phyloP scores from a whole-genome alignment of 2,329 filamentous ascomycete genomes.

The Diaporthe destruens region DNA sequence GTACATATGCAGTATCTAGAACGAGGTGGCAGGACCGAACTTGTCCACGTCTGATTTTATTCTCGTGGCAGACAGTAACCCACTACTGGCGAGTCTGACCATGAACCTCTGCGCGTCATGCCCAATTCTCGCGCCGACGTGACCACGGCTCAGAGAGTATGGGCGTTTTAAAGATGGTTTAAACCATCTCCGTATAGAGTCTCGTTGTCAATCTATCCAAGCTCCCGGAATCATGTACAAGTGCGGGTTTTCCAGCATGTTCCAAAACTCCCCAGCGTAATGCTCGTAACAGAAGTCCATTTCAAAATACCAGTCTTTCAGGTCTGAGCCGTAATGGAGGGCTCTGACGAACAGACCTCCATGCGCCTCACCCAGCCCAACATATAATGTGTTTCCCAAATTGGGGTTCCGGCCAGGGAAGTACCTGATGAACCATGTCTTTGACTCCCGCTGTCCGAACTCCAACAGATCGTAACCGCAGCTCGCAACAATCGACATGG shows the following conservation, averaged over 20 bases:
- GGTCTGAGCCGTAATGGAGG: conserved; percentile 6
- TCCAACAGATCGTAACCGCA: conserved; percentile 15
- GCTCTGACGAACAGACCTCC: not conserved
- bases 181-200: not conserved
- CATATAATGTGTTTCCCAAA: not conserved
- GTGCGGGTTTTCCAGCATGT: conserved; percentile 1
- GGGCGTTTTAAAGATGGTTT: too few relatives aligned
- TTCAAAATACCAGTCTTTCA: conserved; percentile 8
- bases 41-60: too few relatives aligned
- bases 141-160: too few relatives aligned
- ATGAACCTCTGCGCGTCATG: too few relatives aligned
- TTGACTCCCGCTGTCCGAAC: conserved; percentile 7
- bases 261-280: not conserved
- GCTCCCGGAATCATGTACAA: not conserved
- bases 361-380: not conserved
- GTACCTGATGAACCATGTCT: not conserved
- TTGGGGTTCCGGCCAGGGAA: not conserved
- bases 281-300: not conserved
- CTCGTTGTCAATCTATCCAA: conserved; percentile 7
- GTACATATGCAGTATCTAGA: too few relatives aligned
- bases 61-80: too few relatives aligned
- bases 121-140: too few relatives aligned
- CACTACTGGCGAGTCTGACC: too few relatives aligned
- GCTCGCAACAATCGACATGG: not conserved
- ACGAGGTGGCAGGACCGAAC: too few relatives aligned